Evolutionary conservation across 164 flowering plant species (phyloP), one percentile per base, ranked within the genome.

Genomic region (Paratinospora sagittata): DNA sequence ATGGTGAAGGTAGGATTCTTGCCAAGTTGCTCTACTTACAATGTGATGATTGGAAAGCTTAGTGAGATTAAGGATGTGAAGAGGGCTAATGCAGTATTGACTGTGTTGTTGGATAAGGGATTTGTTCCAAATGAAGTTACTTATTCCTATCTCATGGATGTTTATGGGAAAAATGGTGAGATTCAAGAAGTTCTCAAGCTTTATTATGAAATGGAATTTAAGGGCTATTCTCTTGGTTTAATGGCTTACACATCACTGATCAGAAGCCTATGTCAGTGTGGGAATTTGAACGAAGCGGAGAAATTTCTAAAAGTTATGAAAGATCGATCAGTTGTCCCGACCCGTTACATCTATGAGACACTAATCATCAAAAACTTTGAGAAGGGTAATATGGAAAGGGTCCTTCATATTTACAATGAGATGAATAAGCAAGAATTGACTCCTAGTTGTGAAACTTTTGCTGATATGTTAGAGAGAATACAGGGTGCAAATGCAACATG

Each of bases 201-300:
- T 69, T 91, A 82, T 52, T 78, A 89, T 79, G 98, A 94, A 78
- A 90, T 89, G 93, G 87, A 81, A 49, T 83, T 74, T 76, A 82
- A 77, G 52, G 81, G 79, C 9, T 66, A 84, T 12, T 65, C 83
- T 71, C 90, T 87, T 65, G 84, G 86, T 70, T 52, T 73, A 27
- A 52, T 63, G 69, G 75, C 71, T 39, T 87, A 84, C 57, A 64
- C 72, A 30, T 77, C 87, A 3, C 62, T 92, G 70, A 84, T 90
- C 55, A 71, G 67, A 57, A 68, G 79, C 70, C 70, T 88, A 24
- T 85, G 90, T 58, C 73, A 58, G 16, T 73, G 78, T 67, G 84
- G 89, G 64, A 85, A 82, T 74, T 39, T 83, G 65, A 75, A 73
- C 45, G 89, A 85, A 77, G 95, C 96, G 14, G 91, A 89, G 62